Percentiles rank a stretch among this genome's conserved stretches.
phyloP scores from a whole-genome alignment of 345 rosid genomes.

The Geranium rotundifolium region DNA sequence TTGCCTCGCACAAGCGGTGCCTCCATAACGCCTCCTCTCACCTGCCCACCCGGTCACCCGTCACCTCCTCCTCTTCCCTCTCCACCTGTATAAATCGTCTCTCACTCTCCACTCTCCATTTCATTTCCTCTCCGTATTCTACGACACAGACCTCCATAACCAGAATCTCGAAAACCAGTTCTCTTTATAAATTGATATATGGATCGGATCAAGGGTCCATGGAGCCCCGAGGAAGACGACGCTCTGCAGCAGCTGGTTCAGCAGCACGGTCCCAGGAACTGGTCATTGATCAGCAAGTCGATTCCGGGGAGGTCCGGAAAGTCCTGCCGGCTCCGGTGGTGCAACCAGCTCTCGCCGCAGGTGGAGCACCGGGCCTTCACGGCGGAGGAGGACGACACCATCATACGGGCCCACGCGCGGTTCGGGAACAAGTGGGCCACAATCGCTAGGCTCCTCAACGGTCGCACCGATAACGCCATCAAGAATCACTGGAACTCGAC shows the following conservation, averaged over 20 bases:
- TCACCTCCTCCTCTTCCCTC: neutral
- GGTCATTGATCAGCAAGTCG: slow-evolving; percentile 85
- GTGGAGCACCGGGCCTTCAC: slow-evolving; percentile 79
- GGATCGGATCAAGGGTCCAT: slow-evolving; percentile 92
- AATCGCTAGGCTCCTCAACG: slow-evolving; percentile 75
- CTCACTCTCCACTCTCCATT: no score
- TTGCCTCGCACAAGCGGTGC: neutral
- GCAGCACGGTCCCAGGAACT: slow-evolving; percentile 70
- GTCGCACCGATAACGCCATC: slow-evolving; percentile 83
- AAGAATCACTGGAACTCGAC: slow-evolving; percentile 96
- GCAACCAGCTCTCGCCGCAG: slow-evolving; percentile 86
- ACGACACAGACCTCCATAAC: no score
- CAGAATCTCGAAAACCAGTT: neutral
- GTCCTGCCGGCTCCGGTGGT: slow-evolving; percentile 89
- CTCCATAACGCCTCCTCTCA: neutral
- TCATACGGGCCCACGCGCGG: slow-evolving; percentile 61
- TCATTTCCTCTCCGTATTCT: no score
- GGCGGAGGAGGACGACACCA: slow-evolving; percentile 65
- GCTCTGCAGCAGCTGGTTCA: slow-evolving; percentile 52
- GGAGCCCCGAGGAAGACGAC: slow-evolving; percentile 94
- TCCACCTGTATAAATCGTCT: neutral
- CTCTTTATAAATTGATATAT: slow-evolving; percentile 4
- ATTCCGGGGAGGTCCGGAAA: slow-evolving; percentile 85
- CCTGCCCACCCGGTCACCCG: neutral
- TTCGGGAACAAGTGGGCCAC: slow-evolving; percentile 95